A percentile compares a stretch with the other conserved stretches of the same genome.
phyloP scores from a whole-genome alignment of 441 rosid genomes.

The Aleurites moluccanus region DNA sequence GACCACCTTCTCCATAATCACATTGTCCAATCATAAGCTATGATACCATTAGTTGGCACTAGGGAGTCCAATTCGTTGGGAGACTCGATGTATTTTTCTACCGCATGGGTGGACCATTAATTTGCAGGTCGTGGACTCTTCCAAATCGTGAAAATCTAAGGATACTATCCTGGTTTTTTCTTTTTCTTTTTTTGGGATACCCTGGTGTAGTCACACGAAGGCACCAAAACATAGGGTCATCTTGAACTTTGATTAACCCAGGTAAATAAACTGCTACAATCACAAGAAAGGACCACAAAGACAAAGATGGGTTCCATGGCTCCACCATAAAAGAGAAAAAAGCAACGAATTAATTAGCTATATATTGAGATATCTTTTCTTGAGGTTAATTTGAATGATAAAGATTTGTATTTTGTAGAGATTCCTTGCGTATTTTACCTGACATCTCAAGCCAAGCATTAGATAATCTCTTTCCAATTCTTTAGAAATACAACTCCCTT shows the following conservation, averaged over 20 bases:
- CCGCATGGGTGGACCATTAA: not conserved
- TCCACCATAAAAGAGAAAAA: not conserved
- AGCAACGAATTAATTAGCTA: slow-evolving; percentile 7
- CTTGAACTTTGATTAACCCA: not conserved
- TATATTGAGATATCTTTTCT: slow-evolving; percentile 8
- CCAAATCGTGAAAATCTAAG: not conserved
- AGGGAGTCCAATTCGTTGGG: too few species aligned
- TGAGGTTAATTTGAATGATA: slow-evolving; percentile 25
- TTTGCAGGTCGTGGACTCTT: slow-evolving; percentile 17
- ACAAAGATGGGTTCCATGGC: not conserved
- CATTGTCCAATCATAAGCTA: too few species aligned
- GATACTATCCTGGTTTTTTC: not conserved
- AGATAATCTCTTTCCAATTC: not conserved
- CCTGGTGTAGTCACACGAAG: too few species aligned
- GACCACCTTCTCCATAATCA: too few species aligned
- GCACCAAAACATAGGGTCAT: too few species aligned
- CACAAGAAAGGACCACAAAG: slow-evolving; percentile 10
- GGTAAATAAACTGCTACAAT: not conserved
- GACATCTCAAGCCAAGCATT: not conserved
- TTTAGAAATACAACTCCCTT: not conserved
- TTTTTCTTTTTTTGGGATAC: too few species aligned
- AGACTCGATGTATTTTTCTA: too few species aligned
- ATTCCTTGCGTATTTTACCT: slow-evolving; percentile 20
- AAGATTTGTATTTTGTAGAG: slow-evolving; percentile 20
- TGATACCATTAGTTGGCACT: too few species aligned